Evolutionary conservation across 2,329 filamentous ascomycete species (phyloP), one percentile per base, ranked within the genome.

Genomic region (Dactylella cylindrospora): DNA sequence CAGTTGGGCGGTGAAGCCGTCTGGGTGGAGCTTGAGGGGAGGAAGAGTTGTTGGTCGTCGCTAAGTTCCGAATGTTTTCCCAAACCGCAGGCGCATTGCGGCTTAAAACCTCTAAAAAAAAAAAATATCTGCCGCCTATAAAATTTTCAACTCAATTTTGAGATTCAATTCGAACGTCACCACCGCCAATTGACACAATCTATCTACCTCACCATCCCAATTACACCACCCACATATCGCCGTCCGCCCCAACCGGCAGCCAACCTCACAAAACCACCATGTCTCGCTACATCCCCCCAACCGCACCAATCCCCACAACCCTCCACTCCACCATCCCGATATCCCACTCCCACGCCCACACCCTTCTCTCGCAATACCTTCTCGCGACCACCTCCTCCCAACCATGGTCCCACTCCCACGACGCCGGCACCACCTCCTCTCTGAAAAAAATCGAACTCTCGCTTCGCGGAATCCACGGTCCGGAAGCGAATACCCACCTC

Each of bases 381-480:
- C 32, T 44, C 38, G 46, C 52, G 28, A 59, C 40, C 28, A 15
- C 31, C 26, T 44, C 50, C 43, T 64, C 59, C 5, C 49, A 64
- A 31, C 59, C 51, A 5, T 64, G 59, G 59, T 54, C 49, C 23
- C 59, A 64, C 59, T 50, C 50, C 19, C 59, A 65, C 44, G 46
- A 51, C 36, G 60, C 53, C 22, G 51, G 60, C 6, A 54, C 52
- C 28, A 53, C 61, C 19, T 29, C 41, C 22, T 50, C 65, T 19
- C 53, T 59, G 23, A 50, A 52, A 15, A 59, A 66, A n/a, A 38
- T 65, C 31, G 65, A 61, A 23, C 50, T 66, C 20, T 46, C 60
- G 19, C 33, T 65, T 38, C 49, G 60, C 29, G 60, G 51, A 13
- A 36, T 59, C 15, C 40, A 59, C 54, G 57, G 46, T 5, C 50